phyloP scores from a whole-genome alignment of 1,139 yeast genomes.

The Diutina mesorugosa region DNA sequence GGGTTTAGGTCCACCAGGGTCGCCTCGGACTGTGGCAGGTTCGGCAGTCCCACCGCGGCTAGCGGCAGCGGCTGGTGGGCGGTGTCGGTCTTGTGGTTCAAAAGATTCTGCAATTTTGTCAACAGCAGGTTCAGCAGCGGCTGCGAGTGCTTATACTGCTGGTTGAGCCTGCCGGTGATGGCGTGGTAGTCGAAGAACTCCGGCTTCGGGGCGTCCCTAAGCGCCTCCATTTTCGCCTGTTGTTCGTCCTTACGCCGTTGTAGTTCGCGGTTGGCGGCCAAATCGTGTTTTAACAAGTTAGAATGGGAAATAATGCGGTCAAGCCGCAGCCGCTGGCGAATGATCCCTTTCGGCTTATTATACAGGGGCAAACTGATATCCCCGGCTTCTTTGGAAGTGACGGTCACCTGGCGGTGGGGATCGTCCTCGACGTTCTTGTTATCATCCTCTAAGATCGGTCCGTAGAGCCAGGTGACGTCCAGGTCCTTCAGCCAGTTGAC shows the following conservation, averaged over 20 bases:
- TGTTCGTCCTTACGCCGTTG: constrained; percentile 12
- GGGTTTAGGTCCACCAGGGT: background rate
- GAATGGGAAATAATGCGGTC: constrained; percentile 58
- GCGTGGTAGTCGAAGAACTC: constrained; percentile 44
- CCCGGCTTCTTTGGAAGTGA: constrained; percentile 34
- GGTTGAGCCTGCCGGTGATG: constrained; percentile 45
- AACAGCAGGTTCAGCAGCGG: constrained; percentile 1
- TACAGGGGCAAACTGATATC: constrained; percentile 24
- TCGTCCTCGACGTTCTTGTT: constrained; percentile 13
- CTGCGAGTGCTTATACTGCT: constrained; percentile 27
- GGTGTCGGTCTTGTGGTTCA: constrained; percentile 3
- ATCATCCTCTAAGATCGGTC: constrained; percentile 50
- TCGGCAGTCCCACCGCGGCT: constrained; percentile 3
- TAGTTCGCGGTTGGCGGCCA: constrained; percentile 21
- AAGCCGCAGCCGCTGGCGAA: constrained; percentile 69
- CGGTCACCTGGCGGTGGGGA: constrained; percentile 15
- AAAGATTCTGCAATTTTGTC: background rate
- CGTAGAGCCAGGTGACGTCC: constrained; percentile 76
- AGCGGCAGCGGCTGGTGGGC: constrained; percentile 2
- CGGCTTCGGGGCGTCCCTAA: constrained; percentile 12
- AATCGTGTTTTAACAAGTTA: constrained; percentile 33
- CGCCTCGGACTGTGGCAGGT: background rate
- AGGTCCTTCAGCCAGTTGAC: constrained; percentile 74
- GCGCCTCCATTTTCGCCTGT: constrained; percentile 7
- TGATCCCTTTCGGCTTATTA: constrained; percentile 41